These are phyloP conservation scores for Fusarium sp. DNA, from an alignment of 2,329 filamentous ascomycete genomes.

Conservation along the genomic window DNA sequence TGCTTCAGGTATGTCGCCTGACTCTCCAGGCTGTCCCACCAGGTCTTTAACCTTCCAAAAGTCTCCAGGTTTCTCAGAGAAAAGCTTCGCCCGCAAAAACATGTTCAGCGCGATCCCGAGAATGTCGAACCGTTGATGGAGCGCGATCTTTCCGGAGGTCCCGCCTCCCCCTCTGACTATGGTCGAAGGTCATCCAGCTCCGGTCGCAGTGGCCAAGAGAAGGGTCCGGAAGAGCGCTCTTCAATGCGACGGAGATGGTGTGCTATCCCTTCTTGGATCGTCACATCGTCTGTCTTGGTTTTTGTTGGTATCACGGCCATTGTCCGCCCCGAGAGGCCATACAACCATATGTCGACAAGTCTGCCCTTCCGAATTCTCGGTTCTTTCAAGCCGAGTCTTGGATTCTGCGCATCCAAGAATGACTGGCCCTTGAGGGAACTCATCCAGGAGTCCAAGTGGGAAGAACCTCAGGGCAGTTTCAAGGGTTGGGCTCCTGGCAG, in stretches of 20 bases:
- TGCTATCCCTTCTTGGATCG: conserved; percentile 25
- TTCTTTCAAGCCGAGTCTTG: conserved; percentile 34
- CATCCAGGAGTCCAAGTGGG: conserved; percentile 41
- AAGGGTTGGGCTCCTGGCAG: conserved; percentile 50
- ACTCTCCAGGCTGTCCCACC: not conserved
- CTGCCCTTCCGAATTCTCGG: conserved; percentile 45
- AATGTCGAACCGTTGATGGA: conserved; percentile 32
- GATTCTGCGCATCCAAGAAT: conserved; percentile 38
- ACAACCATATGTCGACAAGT: conserved; percentile 47
- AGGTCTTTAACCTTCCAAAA: conserved; percentile 13
- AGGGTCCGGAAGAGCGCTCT: conserved; percentile 7
- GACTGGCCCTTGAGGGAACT: conserved; percentile 47
- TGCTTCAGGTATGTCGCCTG: conserved; percentile 38
- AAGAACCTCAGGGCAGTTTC: conserved; percentile 42
- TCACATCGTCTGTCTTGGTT: conserved; percentile 18
- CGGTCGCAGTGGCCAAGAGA: conserved; percentile 15
- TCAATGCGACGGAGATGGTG: conserved; percentile 15
- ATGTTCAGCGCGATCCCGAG: conserved; percentile 31
- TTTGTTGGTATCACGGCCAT: conserved; percentile 39
- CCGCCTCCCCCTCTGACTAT: conserved; percentile 1
- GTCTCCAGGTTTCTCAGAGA: conserved; percentile 26
- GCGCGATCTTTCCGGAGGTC: conserved; percentile 1
- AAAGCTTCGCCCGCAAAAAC: conserved; percentile 26
- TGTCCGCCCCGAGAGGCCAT: conserved; percentile 44
- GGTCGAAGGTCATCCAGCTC: conserved; percentile 11